These are phyloP conservation scores for Fusarium penzigii DNA, from an alignment of 2,329 filamentous ascomycete genomes.

Conservation along the genomic window DNA sequence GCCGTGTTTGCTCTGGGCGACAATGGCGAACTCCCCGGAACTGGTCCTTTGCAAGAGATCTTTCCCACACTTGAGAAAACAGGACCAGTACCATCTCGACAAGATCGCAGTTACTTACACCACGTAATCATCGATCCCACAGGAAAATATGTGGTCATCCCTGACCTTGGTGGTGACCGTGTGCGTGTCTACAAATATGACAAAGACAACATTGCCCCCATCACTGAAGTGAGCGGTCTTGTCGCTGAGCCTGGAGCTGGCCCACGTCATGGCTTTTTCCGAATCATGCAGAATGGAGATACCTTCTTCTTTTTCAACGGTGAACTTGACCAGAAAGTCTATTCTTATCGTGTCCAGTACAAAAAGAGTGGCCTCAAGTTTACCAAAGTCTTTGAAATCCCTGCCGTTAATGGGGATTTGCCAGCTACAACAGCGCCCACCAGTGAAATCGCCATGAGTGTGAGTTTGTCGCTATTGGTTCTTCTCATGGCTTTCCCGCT, in stretches of 20 bases:
- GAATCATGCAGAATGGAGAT: conserved; percentile 18
- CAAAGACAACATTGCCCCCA: conserved; percentile 21
- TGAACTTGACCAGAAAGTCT: conserved; percentile 25
- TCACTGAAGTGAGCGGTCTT: conserved; percentile 16
- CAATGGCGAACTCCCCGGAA: conserved; percentile 16
- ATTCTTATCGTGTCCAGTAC: conserved; percentile 26
- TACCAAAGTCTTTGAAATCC: conserved; percentile 25
- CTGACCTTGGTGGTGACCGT: conserved; percentile 24
- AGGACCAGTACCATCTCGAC: conserved; percentile 19
- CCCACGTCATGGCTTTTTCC: conserved; percentile 25
- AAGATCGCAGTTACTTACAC: conserved; percentile 25
- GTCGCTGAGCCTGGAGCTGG: conserved; percentile 15
- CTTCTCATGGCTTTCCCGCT: neutral
- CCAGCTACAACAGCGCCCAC: conserved; percentile 22
- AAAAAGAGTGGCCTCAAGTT: conserved; percentile 11
- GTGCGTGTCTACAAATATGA: conserved; percentile 23
- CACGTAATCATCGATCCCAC: conserved; percentile 27
- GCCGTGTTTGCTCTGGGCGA: conserved; percentile 16
- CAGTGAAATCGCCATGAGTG: conserved; percentile 26
- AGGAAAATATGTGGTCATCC: conserved; percentile 20
- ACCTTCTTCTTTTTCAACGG: conserved; percentile 28
- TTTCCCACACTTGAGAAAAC: conserved; percentile 18
- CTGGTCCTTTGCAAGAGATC: conserved; percentile 17
- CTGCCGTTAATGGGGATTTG: conserved; percentile 15
- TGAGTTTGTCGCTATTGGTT: conserved; percentile 3